Evolutionary conservation across 139 green algal species (phyloP), one percentile per base, ranked within the genome.

Genomic region (Coelastrella sp.): DNA sequence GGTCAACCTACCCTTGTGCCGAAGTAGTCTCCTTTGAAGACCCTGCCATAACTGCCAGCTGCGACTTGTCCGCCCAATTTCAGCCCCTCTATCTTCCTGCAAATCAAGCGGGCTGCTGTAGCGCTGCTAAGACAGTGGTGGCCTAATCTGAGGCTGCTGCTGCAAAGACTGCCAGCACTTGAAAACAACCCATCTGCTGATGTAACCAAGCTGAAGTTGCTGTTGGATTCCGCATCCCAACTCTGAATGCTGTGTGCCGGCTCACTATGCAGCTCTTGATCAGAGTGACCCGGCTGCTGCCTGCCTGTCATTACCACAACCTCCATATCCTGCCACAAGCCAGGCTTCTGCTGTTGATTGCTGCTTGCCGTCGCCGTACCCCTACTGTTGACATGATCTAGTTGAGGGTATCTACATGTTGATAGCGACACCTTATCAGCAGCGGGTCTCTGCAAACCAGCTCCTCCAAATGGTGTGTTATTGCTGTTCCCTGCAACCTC

Each of bases 1-100:
- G 48, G 48, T 15, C 13, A 15, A 57, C 48, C 17, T 37, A 74
- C 78, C 62, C 66, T 74, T 11, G n/a, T 63, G 60, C 60, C 60
- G 51, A 64, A 74, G 17, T 84, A 84, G n/a, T 76, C 78, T 2
- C 62, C 60, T 1, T 27, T 37, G 78, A 76, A 84, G 19, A 84
- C 60, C 19, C 78, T 23, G 17, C 53, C 53, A 27, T 64, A 64
- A 21, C 53, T 64, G 6, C 78, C 78, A 50, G 59, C 60, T 21
- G 78, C 78, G 66, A 84, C 76, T 41, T 63, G 78, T 2, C 60
- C 78, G 1, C 78, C 78, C 40, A 84, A 8, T 2, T 13, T n/a
- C 60, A 84, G 41, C 8, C 78, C 78, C 9, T 35, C 78, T 48
- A 84, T 74, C 8, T 37, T 53, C 40, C 35, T 64, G 62, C 60